These are phyloP conservation scores for Colletotrichum phormii DNA, from an alignment of 2,329 filamentous ascomycete species.

Conservation along the genomic window DNA sequence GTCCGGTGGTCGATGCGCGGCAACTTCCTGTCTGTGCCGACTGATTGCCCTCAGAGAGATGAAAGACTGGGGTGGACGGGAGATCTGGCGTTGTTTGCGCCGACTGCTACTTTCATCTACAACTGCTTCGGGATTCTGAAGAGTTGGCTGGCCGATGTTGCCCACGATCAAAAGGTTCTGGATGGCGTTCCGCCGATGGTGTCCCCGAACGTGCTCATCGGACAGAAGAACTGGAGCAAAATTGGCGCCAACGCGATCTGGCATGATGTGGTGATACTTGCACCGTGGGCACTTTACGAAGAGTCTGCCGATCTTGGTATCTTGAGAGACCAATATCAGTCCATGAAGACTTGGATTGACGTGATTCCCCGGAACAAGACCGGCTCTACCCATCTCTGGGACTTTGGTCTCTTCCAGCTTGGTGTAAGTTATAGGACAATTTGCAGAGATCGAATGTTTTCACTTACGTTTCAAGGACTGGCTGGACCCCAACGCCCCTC, in stretches of 20 bases:
- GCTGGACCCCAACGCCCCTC: constrained; percentile 47
- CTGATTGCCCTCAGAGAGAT: constrained; percentile 35
- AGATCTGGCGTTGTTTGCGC: constrained; percentile 26
- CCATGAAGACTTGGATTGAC: constrained; percentile 13
- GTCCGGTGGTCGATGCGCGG: constrained; percentile 30
- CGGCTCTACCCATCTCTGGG: constrained; percentile 18
- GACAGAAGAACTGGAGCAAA: constrained; percentile 22
- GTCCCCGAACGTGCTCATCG: constrained; percentile 40
- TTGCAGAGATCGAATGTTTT: rapidly evolving
- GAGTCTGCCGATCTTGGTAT: constrained; percentile 11
- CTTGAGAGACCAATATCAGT: constrained; percentile 11
- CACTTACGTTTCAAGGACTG: constrained; percentile 39
- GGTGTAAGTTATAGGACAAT: constrained; percentile 1
- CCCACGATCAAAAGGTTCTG: constrained; percentile 47
- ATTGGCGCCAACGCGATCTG: constrained; percentile 37
- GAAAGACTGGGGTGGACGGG: constrained; percentile 30
- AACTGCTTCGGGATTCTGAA: constrained; percentile 17
- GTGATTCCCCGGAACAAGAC: constrained; percentile 8
- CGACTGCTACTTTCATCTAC: constrained; percentile 22
- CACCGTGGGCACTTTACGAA: constrained; percentile 26
- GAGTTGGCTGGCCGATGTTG: constrained; percentile 29
- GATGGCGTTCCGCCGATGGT: constrained; percentile 48
- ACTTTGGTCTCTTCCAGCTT: constrained; percentile 5
- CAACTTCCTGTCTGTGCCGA: constrained; percentile 34
- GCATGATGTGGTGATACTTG: constrained; percentile 24